Evolutionary conservation across 2,329 filamentous ascomycete genomes (phyloP).

Genomic region (Penicillium sclerotigenum): DNA sequence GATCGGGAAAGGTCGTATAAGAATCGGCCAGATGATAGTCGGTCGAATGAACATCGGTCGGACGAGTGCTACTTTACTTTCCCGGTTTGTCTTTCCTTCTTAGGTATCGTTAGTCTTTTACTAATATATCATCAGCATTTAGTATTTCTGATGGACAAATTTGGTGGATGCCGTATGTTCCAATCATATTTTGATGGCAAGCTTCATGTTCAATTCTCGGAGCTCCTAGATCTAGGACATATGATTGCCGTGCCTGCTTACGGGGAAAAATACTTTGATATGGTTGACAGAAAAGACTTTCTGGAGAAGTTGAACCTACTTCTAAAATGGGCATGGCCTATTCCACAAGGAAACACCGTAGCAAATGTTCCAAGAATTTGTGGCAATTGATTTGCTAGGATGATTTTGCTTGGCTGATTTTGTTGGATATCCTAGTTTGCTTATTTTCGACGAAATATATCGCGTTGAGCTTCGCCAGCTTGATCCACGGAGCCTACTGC

Average conservation of each 20-base stretch:
- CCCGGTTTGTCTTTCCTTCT: conserved; percentile 3
- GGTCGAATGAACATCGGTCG: not conserved
- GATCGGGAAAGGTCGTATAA: not conserved
- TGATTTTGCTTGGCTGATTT: no score
- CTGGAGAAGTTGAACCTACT: not conserved
- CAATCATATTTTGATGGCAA: conserved; percentile 5
- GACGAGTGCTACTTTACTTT: conserved; percentile 2
- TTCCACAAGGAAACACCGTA: conserved; percentile 1
- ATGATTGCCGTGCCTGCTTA: conserved; percentile 1
- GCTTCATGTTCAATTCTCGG: conserved; percentile 4
- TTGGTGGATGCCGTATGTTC: conserved; percentile 1
- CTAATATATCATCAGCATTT: conserved; percentile 1
- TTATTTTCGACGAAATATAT: no score
- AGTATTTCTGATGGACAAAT: conserved; percentile 1
- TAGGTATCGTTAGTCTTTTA: not conserved
- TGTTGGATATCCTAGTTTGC: no score
- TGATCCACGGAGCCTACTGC: no score
- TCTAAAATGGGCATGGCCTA: not conserved
- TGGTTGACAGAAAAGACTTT: not conserved
- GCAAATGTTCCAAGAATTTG: not conserved
- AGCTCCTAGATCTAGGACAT: conserved; percentile 4
- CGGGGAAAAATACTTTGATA: conserved; percentile 3
- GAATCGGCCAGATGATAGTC: not conserved
- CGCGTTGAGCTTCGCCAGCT: no score
- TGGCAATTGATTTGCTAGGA: not conserved